A percentile compares a stretch with the other conserved stretches of the same genome.
Conservation (phyloP, 139 green algal species). For the Zygnema cylindricum region DNA sequence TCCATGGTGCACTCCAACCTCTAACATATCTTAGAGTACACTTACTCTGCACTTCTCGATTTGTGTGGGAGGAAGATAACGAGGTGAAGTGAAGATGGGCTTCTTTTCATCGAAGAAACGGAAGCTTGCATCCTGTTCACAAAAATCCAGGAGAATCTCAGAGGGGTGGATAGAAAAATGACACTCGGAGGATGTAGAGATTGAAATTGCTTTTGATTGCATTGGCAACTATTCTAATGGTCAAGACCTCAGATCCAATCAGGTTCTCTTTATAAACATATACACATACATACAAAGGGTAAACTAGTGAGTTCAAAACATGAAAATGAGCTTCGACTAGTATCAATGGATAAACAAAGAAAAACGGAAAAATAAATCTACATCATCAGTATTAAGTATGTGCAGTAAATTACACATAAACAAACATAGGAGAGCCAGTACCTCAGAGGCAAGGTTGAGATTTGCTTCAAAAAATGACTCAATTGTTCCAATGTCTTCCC, state of each 20-base stretch:
- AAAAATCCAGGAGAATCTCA: too few relatives aligned
- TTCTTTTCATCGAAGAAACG: slow-evolving; percentile 96
- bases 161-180: too few relatives aligned
- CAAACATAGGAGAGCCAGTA: neutral
- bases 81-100: slow-evolving; percentile 98
- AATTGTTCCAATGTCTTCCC: slow-evolving; percentile 97
- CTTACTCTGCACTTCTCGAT: slow-evolving; percentile 77
- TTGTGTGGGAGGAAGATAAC: slow-evolving; percentile 95
- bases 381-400: neutral
- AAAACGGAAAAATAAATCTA: too few relatives aligned
- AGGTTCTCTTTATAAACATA: too few relatives aligned
- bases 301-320: too few relatives aligned
- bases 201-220: too few relatives aligned
- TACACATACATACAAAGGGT: too few relatives aligned
- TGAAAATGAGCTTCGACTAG: too few relatives aligned
- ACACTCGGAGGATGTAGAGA: too few relatives aligned
- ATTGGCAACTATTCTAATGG: too few relatives aligned
- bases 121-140: slow-evolving; percentile 84
- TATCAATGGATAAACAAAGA: neutral
- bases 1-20: too few relatives aligned
- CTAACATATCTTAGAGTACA: neutral
- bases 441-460: slow-evolving; percentile 85
- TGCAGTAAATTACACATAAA: neutral
- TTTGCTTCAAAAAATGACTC: slow-evolving; percentile 99
- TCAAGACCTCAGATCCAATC: too few relatives aligned